Base-by-base conservation (phyloP, 1,139 yeast genomes). In the Pichia cactophila region DNA sequence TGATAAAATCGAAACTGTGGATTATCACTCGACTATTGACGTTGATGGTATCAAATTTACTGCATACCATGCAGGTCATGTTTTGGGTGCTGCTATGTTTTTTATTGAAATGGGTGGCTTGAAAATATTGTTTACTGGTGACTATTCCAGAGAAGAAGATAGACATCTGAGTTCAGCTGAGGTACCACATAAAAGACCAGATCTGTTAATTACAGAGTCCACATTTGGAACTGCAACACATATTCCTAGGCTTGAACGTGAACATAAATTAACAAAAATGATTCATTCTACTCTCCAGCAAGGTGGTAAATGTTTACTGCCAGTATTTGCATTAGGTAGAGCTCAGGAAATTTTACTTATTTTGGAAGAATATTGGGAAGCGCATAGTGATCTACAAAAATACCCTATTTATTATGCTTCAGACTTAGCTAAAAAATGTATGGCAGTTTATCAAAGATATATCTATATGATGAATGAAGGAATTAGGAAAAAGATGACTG, bases 61-160 rank as follows among this genome's bases (percentile, higher is more conserved):
- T 1, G 98, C 98, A 5, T 94, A 85, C 66, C 98, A 92, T 69
- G 99, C 98, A 4, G 99, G 99, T 16, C 99, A 92, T 74, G 99
- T 92, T 20, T 73, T 92, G 46, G 99, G 99, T 47, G 97, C 98
- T 14, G 97, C 98, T 37, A 92, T 92, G 97, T 92, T 84, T 65
- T 83, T 92, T 58, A 79, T 92, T 45, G 99, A 92, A 65, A 85
- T 94, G 60, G 97, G 96, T 9, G 97, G 97, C 0, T 72, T 92
- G 54, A 86, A 88, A 58, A 75, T 89, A 1, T 68, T 94, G 48
- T 92, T 90, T 64, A 92, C 99, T 0, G 99, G 99, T 47, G 99
- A 92, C 65, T 92, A 87, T 61, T 89, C 97, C 4, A 75, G 98
- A 58, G 98, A 90, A 64, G 90, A 88, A 61, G 96, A 90, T 63